These are phyloP conservation scores for Viridothelium virens DNA, from an alignment of 495 filamentous ascomycete genomes.

Conservation along the genomic window DNA sequence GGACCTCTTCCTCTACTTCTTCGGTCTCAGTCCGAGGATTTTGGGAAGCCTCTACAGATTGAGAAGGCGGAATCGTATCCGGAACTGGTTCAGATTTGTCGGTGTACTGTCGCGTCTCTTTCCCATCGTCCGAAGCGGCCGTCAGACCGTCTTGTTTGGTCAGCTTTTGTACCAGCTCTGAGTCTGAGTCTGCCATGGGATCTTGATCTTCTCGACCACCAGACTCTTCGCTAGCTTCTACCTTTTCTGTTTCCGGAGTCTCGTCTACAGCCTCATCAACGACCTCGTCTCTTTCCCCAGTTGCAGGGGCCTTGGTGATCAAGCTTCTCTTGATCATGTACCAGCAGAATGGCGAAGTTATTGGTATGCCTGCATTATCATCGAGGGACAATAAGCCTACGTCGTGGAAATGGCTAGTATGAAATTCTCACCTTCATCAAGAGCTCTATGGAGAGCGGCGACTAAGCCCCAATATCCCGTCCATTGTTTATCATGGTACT, in stretches of 20 bases:
- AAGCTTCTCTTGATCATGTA: constrained; percentile 3
- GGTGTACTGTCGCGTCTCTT: not conserved
- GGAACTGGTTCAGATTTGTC: not conserved
- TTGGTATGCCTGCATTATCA: constrained; percentile 60
- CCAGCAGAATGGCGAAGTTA: constrained; percentile 86
- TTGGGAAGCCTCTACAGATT: not conserved
- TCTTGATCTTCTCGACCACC: not conserved
- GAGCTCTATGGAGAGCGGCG: constrained; percentile 71
- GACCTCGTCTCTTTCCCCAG: not conserved
- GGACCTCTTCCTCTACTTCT: constrained; percentile 6
- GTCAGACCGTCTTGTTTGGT: not conserved
- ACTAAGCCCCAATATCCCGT: constrained; percentile 96
- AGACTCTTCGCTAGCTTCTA: not conserved
- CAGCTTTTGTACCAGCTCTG: not conserved
- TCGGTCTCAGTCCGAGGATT: not conserved
- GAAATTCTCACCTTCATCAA: constrained; percentile 65
- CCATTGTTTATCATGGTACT: constrained; percentile 72
- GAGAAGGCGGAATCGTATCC: not conserved
- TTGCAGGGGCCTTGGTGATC: not conserved
- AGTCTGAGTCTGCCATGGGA: not conserved
- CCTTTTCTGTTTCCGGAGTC: not conserved
- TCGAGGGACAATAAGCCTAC: not conserved
- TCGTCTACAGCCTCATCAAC: not conserved
- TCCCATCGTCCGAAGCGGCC: not conserved
- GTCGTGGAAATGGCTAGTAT: not conserved